Evolutionary conservation across 495 filamentous ascomycete species (phyloP).

Genomic region (Bombardia bombarda): DNA sequence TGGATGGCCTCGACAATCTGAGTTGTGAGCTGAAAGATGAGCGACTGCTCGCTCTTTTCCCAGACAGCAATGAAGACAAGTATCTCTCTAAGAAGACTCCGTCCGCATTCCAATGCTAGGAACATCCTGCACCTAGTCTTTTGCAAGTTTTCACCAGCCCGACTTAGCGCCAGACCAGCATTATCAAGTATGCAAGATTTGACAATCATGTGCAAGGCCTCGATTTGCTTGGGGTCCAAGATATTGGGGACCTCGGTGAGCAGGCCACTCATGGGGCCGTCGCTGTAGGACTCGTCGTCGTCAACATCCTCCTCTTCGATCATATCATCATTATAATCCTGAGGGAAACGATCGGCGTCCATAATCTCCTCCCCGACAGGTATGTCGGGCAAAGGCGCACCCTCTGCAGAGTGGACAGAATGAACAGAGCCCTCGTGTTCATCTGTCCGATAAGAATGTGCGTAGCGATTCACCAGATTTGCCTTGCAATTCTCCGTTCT

Average conservation of each 20-base stretch:
- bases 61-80: constrained; percentile 94
- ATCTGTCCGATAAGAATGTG: constrained; percentile 42
- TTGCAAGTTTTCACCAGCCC: constrained; percentile 65
- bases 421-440: constrained; percentile 57
- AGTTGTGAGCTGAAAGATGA: constrained; percentile 91
- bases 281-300: constrained; percentile 73
- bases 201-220: constrained; percentile 89
- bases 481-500: constrained; percentile 41
- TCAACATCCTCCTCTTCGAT: constrained; percentile 68
- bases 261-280: constrained; percentile 77
- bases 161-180: constrained; percentile 43
- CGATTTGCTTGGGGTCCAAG: constrained; percentile 85
- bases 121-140: constrained; percentile 81
- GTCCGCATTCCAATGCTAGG: constrained; percentile 75
- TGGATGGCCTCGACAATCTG: constrained; percentile 92
- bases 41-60: constrained; percentile 83
- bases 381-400: constrained; percentile 29
- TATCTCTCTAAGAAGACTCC: constrained; percentile 80
- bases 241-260: constrained; percentile 92
- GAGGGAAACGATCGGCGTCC: constrained; percentile 30
- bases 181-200: constrained; percentile 80
- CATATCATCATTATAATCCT: constrained; percentile 39
- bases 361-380: constrained; percentile 43
- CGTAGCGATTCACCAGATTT: constrained; percentile 39
- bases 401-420: constrained; percentile 29